A percentile compares a stretch with the other conserved stretches of the same genome.
phyloP scores from a whole-genome alignment of 805 yeast genomes.

The Ogataea siamensis region DNA sequence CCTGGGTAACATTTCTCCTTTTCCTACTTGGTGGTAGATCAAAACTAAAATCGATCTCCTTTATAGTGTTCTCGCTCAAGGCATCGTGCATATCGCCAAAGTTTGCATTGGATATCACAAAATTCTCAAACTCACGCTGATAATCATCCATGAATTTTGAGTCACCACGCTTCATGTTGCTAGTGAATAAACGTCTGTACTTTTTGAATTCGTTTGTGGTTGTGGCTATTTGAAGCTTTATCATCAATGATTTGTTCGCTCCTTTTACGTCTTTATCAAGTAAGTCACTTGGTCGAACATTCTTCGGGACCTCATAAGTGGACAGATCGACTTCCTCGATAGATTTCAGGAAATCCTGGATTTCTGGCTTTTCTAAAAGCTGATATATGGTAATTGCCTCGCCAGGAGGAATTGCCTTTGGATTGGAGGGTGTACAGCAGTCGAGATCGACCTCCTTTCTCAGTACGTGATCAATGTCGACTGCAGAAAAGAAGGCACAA shows the following conservation, averaged over 20 bases:
- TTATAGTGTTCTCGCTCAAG: background rate
- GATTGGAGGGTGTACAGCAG: conserved; percentile 89
- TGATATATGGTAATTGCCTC: conserved; percentile 63
- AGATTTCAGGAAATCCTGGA: conserved; percentile 26
- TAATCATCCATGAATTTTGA: background rate
- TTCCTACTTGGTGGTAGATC: background rate
- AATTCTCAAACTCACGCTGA: background rate
- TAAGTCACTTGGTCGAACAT: conserved; percentile 25
- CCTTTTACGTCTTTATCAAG: conserved; percentile 30
- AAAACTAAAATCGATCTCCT: background rate
- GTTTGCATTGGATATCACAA: background rate
- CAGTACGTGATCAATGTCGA: conserved; percentile 84
- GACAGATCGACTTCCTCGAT: conserved; percentile 18
- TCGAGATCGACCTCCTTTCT: conserved; percentile 92
- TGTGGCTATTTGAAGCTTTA: conserved; percentile 33
- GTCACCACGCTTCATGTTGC: conserved; percentile 9
- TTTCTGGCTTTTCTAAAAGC: conserved; percentile 43
- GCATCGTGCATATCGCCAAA: background rate
- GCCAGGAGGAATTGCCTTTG: conserved; percentile 70
- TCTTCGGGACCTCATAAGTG: conserved; percentile 10
- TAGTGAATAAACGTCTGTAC: conserved; percentile 22
- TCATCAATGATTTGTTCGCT: conserved; percentile 23
- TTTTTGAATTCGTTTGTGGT: conserved; percentile 30
- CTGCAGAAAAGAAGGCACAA: conserved; percentile 92
- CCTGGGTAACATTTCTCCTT: background rate